Percentiles rank a stretch among this genome's conserved stretches.
phyloP scores from a whole-genome alignment of 2,329 filamentous ascomycete genomes.

The Aspergillus cejpii region DNA sequence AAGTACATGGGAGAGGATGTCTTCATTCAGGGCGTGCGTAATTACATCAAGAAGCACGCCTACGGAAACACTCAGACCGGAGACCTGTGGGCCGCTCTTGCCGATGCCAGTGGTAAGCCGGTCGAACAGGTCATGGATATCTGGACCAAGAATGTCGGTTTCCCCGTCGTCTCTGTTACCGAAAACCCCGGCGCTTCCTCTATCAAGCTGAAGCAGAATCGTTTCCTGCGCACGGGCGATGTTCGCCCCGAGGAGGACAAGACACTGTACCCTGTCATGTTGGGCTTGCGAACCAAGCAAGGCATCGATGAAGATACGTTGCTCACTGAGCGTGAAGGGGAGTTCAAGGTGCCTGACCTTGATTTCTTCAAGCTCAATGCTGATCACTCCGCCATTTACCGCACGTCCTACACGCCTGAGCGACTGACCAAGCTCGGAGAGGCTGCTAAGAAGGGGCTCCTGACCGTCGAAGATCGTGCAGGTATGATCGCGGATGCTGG shows the following conservation, averaged over 20 bases:
- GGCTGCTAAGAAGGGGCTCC: slow-evolving; percentile 70
- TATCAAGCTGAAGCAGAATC: slow-evolving; percentile 88
- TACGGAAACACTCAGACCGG: slow-evolving; percentile 89
- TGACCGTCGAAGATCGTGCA: slow-evolving; percentile 83
- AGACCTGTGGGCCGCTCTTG: slow-evolving; percentile 83
- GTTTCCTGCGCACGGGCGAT: slow-evolving; percentile 86
- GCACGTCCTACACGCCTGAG: slow-evolving; percentile 78
- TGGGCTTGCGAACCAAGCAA: slow-evolving; percentile 76
- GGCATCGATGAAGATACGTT: slow-evolving; percentile 72
- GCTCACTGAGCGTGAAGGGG: slow-evolving; percentile 63
- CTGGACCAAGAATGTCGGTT: slow-evolving; percentile 96
- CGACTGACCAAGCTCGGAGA: slow-evolving; percentile 80
- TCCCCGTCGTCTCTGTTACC: slow-evolving; percentile 80
- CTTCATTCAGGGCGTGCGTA: slow-evolving; percentile 85
- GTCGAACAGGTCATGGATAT: slow-evolving; percentile 86
- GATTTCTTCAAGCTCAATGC: slow-evolving; percentile 98
- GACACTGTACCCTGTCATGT: slow-evolving; percentile 81
- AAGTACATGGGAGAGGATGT: slow-evolving; percentile 87
- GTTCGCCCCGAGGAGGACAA: slow-evolving; percentile 89
- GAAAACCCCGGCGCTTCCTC: slow-evolving; percentile 63
- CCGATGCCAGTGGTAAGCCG: slow-evolving; percentile 83
- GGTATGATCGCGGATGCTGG: slow-evolving; percentile 94
- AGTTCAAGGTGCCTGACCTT: slow-evolving; percentile 67
- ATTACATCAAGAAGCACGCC: slow-evolving; percentile 92
- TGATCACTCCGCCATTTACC: slow-evolving; percentile 86